Conservation (phyloP, 352 stramenopile species). For the Phytophthora boehmeriae region DNA sequence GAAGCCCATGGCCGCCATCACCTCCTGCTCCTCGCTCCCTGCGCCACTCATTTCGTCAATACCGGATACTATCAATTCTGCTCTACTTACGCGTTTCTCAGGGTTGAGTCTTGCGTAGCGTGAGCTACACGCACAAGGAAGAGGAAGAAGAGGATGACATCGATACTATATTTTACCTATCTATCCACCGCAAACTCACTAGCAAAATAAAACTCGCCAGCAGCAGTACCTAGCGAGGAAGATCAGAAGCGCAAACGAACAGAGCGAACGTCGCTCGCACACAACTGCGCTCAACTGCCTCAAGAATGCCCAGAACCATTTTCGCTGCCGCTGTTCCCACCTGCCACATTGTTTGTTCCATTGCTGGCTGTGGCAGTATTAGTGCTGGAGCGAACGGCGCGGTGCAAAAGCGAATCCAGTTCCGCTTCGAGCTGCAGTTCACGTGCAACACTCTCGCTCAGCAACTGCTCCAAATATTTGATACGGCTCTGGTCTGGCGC, state of each 20-base stretch:
- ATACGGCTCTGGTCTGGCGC: conserved; percentile 84
- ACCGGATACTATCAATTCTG: conserved; percentile 7
- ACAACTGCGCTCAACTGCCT: conserved; percentile 16
- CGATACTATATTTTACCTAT: not conserved
- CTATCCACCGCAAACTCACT: conserved; percentile 42
- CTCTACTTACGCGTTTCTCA: no score
- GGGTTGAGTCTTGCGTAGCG: no score
- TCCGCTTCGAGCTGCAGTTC: conserved; percentile 86
- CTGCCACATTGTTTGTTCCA: not conserved
- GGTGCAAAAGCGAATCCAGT: conserved; percentile 70
- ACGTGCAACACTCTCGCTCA: conserved; percentile 82
- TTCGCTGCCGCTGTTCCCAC: conserved; percentile 20
- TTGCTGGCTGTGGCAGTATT: conserved; percentile 15
- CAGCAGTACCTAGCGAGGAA: conserved; percentile 22
- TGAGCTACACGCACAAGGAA: conserved; percentile 26
- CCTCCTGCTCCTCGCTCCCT: conserved; percentile 36
- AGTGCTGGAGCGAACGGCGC: conserved; percentile 7
- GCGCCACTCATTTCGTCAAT: conserved; percentile 32
- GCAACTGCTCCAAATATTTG: conserved; percentile 87
- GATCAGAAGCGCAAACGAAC: conserved; percentile 7
- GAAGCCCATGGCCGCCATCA: conserved; percentile 63
- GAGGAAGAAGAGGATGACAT: no score
- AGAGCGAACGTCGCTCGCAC: conserved; percentile 19
- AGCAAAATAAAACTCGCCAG: conserved; percentile 34
- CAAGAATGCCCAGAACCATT: conserved; percentile 30